Evolutionary conservation across 2,329 filamentous ascomycete species (phyloP), one percentile per base, ranked within the genome.

Genomic region (Paradendryphiella salina): DNA sequence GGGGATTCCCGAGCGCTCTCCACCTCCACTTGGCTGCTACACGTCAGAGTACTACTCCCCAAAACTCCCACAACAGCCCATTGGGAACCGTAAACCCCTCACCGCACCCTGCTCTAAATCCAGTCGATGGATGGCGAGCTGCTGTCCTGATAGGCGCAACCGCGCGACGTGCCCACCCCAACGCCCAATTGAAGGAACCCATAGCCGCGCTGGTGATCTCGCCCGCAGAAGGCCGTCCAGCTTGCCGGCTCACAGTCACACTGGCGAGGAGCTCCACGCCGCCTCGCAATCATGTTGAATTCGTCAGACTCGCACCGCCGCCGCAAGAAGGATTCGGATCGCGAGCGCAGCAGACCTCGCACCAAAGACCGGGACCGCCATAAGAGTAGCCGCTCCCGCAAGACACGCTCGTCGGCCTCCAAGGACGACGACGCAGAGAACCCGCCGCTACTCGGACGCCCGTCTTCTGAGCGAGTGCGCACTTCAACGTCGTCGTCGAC

Each of bases 301-400:
- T 63, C 66, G 38, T 69, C 68, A 36, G 69, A 73, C 56, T 51
- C 63, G 41, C 65, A 66, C 50, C 68, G 71, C 45, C 73, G 73
- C 52, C 71, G 71, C 57, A 72, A 67, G 48, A 74, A 73, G 55
- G 71, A 61, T 41, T 44, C 52, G 13, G 57, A 63, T 28, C 56
- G 60, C 50, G 67, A 70, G 51, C 63, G 63, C 44, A 58, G 49
- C 9, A 37, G 42, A 15, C 21, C 32, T 28, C 32, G 37, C 20
- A 34, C n/a, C 23, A 26, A 23, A 6, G 33, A 66, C 28, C 43
- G 58, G 23, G 61, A 67, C 26, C 63, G 64, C n/a, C 62, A 62
- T 51, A 65, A 61, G 52, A 65, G 61, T 51, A 60, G 52, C 55
- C 59, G 53, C 46, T 49, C 65, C 18, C 65, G 65, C 58, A 71